Percentiles rank a stretch among this genome's conserved stretches.
phyloP scores from a whole-genome alignment of 2,329 filamentous ascomycete genomes.

The Ambrosiella cleistominuta region DNA sequence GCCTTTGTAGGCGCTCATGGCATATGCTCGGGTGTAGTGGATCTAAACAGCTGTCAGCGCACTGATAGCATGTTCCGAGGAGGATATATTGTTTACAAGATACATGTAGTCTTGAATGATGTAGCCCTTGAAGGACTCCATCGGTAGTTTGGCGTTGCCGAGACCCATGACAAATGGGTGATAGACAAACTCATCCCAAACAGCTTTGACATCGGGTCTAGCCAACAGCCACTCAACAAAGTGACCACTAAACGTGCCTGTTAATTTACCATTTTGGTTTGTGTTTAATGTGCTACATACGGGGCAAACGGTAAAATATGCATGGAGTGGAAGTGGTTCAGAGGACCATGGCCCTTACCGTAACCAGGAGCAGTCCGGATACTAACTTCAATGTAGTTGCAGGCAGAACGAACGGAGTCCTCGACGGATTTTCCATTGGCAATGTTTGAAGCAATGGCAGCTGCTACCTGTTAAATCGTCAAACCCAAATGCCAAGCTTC shows the following conservation, averaged over 20 bases:
- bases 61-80: not conserved
- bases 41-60: conserved; percentile 28
- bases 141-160: conserved; percentile 55
- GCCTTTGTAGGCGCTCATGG: conserved; percentile 71
- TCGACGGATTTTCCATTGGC: conserved; percentile 39
- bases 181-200: conserved; percentile 61
- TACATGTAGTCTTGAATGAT: conserved; percentile 88
- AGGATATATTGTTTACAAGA: conserved; percentile 34
- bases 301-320: conserved; percentile 51
- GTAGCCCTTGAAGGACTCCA: conserved; percentile 71
- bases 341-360: conserved; percentile 51
- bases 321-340: conserved; percentile 64
- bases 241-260: conserved; percentile 34
- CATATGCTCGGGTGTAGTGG: conserved; percentile 76
- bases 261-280: not conserved
- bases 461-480: conserved; percentile 20
- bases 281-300: conserved; percentile 21
- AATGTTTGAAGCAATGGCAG: conserved; percentile 59
- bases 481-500: not conserved
- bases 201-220: conserved; percentile 50
- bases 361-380: conserved; percentile 47
- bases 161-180: conserved; percentile 70
- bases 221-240: conserved; percentile 74
- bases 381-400: conserved; percentile 52
- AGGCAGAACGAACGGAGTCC: conserved; percentile 47